Percentiles rank a stretch among this genome's conserved stretches.
phyloP scores from a whole-genome alignment of 768 basidiomycete species.

The Hemileccinum rubropunctum region DNA sequence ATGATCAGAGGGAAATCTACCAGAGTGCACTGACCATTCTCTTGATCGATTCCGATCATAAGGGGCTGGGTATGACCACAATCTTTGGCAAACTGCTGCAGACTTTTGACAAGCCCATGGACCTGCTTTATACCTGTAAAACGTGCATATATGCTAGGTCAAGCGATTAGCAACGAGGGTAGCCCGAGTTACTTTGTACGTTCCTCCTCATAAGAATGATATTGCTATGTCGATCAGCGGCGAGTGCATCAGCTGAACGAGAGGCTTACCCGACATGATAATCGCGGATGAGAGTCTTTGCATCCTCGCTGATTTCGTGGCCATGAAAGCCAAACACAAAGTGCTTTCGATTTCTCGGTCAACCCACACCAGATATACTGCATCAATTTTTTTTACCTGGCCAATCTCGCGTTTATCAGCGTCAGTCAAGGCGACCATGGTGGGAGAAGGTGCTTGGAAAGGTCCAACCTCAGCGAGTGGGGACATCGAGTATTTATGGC shows the following conservation, averaged over 20 bases:
- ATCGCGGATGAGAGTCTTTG: slow-evolving; percentile 53
- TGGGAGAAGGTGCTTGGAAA: slow-evolving; percentile 4
- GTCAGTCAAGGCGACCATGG: slow-evolving; percentile 33
- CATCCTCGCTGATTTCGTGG: slow-evolving; percentile 46
- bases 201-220: slow-evolving; percentile 72
- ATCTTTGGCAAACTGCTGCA: slow-evolving; percentile 56
- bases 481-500: too few relatives aligned
- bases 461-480: too few relatives aligned
- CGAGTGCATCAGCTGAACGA: background rate
- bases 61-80: slow-evolving; percentile 55
- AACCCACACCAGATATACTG: background rate
- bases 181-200: slow-evolving; percentile 42
- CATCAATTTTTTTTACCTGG: slow-evolving; percentile 38
- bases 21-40: slow-evolving; percentile 50
- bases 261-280: slow-evolving; percentile 56
- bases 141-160: background rate
- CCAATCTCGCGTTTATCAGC: slow-evolving; percentile 44
- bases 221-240: slow-evolving; percentile 37
- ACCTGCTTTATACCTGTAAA: slow-evolving; percentile 51
- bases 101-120: slow-evolving; percentile 41
- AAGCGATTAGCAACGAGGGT: background rate
- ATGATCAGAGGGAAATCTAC: background rate
- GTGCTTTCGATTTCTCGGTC: slow-evolving; percentile 42
- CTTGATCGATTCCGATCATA: slow-evolving; percentile 71
- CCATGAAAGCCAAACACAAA: slow-evolving; percentile 74